Evolutionary conservation across 495 filamentous ascomycete species (phyloP).

Genomic region (Cenococcum geophilum): DNA sequence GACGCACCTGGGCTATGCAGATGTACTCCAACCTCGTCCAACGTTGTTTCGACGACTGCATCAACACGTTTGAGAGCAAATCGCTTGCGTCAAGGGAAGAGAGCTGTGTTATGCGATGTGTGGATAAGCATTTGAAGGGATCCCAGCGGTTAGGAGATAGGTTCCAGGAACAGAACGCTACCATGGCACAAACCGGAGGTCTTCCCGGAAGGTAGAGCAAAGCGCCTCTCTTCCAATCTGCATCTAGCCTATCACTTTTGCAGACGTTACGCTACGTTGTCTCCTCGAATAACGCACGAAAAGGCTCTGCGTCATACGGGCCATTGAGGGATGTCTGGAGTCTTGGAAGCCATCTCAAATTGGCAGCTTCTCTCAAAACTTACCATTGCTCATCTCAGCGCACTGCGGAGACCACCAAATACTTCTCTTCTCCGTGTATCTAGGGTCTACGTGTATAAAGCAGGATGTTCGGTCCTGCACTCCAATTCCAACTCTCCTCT

Average conservation of each 20-base stretch:
- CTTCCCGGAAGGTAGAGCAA: constrained; percentile 26
- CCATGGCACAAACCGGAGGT: constrained; percentile 66
- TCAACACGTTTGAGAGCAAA: constrained; percentile 98
- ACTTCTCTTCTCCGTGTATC: constrained; percentile 4
- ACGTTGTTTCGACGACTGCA: constrained; percentile 91
- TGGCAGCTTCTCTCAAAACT: too few species aligned
- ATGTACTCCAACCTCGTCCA: constrained; percentile 96
- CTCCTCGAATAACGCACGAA: neutral
- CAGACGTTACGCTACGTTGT: neutral
- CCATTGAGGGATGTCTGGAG: neutral
- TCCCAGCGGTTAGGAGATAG: constrained; percentile 79
- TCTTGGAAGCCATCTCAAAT: too few species aligned
- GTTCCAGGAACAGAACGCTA: constrained; percentile 90
- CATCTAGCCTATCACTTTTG: neutral
- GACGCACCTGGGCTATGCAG: constrained; percentile 43
- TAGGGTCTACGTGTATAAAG: neutral
- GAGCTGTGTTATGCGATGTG: constrained; percentile 84
- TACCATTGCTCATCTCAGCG: neutral
- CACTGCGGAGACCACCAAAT: neutral
- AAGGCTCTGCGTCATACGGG: neutral
- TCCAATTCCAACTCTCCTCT: neutral
- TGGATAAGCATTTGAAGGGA: constrained; percentile 88
- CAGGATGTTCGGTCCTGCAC: constrained; percentile 1
- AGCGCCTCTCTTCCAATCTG: neutral
- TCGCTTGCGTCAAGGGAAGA: constrained; percentile 79